Evolutionary conservation across 2,329 filamentous ascomycete species (phyloP).

Genomic region (Decorospora gaudefroyi): DNA sequence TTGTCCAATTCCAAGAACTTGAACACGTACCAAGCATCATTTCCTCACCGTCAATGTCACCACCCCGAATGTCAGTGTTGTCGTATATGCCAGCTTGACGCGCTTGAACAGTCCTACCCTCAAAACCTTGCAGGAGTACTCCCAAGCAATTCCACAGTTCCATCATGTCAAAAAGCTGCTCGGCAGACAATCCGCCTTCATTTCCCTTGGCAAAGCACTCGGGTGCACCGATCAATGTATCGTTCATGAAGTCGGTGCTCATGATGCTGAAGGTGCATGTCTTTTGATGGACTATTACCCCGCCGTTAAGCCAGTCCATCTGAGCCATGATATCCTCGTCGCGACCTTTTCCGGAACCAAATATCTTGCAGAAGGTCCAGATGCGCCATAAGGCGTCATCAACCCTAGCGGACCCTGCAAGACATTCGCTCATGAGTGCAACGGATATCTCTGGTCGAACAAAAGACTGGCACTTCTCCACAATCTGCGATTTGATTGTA

Average conservation of each 20-base stretch:
- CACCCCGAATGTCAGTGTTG: constrained; percentile 50
- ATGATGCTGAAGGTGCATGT: constrained; percentile 53
- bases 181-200: constrained; percentile 56
- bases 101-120: constrained; percentile 60
- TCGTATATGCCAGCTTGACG: constrained; percentile 62
- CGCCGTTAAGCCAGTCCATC: constrained; percentile 66
- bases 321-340: constrained; percentile 64
- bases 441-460: constrained; percentile 61
- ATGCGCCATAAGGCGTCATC: constrained; percentile 68
- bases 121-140: constrained; percentile 60
- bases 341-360: constrained; percentile 61
- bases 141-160: constrained; percentile 67
- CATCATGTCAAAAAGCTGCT: constrained; percentile 66
- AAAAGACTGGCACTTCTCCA: constrained; percentile 59
- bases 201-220: constrained; percentile 64
- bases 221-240: constrained; percentile 60
- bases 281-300: constrained; percentile 55
- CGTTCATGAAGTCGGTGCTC: constrained; percentile 57
- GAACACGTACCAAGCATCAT: constrained; percentile 54
- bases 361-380: constrained; percentile 68
- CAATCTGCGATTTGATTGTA: constrained; percentile 60
- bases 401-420: constrained; percentile 56
- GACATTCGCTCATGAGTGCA: constrained; percentile 57
- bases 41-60: constrained; percentile 59
- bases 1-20: neutral